phyloP scores from a whole-genome alignment of 2,329 filamentous ascomycete species.

The Botryosphaeria dothidea region DNA sequence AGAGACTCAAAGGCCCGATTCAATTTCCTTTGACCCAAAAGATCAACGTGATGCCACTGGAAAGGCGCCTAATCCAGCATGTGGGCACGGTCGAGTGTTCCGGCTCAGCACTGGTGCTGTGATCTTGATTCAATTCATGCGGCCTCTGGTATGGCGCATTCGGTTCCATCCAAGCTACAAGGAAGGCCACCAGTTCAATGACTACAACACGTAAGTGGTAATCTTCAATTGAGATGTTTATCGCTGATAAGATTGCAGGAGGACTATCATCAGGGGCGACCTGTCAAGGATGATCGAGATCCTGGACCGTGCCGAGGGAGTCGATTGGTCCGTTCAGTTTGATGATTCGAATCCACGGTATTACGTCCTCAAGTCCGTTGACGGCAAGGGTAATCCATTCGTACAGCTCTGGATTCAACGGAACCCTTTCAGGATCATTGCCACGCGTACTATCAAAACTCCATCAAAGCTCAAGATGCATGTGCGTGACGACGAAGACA shows the following conservation, averaged over 20 bases:
- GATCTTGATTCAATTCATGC: background rate
- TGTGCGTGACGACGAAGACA: background rate
- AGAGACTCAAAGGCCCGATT: background rate
- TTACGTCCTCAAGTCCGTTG: background rate
- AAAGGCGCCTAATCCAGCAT: background rate
- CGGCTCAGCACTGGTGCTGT: background rate
- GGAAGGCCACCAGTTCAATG: background rate
- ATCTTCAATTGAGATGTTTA: background rate
- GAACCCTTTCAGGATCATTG: constrained; percentile 31
- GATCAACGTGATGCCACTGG: background rate
- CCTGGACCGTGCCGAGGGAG: background rate
- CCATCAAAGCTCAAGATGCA: constrained; percentile 20
- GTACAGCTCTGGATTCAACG: constrained; percentile 30
- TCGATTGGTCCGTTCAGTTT: background rate
- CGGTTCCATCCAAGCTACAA: background rate
- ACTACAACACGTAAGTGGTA: background rate
- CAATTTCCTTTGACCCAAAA: background rate
- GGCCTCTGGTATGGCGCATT: background rate
- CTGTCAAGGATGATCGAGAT: background rate
- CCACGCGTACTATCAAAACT: constrained; percentile 27
- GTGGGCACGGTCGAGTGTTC: background rate
- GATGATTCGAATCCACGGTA: background rate
- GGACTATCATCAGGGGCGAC: background rate
- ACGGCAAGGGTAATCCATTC: constrained; percentile 16
- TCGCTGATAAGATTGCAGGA: background rate